Evolutionary conservation across 176 grass and related monocot genomes (phyloP).

Genomic region (Cenchrus fungigraminus): DNA sequence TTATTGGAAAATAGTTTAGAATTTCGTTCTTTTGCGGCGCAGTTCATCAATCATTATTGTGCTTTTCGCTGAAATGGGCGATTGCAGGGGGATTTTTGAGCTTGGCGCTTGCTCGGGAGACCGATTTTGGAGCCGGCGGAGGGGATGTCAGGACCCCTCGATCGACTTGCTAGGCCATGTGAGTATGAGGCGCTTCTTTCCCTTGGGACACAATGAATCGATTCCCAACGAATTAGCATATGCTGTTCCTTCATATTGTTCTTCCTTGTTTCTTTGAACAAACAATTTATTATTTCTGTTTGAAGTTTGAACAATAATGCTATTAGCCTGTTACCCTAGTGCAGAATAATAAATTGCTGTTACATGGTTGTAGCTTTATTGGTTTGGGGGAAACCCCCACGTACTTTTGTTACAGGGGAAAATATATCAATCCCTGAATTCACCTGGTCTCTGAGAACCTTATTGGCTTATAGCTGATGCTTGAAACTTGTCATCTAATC

Average conservation of each 20-base stretch:
- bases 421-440: neutral
- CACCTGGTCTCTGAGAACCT: constrained; percentile 1
- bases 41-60: constrained; percentile 19
- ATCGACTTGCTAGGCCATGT: constrained; percentile 77
- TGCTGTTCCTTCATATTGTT: neutral
- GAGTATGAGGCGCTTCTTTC: constrained; percentile 41
- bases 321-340: neutral
- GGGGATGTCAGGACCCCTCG: constrained; percentile 82
- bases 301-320: neutral
- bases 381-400: constrained; percentile 5
- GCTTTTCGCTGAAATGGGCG: neutral
- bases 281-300: neutral
- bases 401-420: neutral
- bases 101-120: neutral
- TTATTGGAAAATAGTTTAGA: neutral
- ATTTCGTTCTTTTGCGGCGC: neutral
- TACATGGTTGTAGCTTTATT: constrained; percentile 12
- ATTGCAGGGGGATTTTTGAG: constrained; percentile 36
- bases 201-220: neutral
- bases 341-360: neutral
- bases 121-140: constrained; percentile 21
- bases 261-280: neutral
- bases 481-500: constrained; percentile 22
- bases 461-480: neutral
- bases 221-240: constrained; percentile 1